Conservation (phyloP, 805 yeast genomes). For the Spencermartinsiella europaea region DNA sequence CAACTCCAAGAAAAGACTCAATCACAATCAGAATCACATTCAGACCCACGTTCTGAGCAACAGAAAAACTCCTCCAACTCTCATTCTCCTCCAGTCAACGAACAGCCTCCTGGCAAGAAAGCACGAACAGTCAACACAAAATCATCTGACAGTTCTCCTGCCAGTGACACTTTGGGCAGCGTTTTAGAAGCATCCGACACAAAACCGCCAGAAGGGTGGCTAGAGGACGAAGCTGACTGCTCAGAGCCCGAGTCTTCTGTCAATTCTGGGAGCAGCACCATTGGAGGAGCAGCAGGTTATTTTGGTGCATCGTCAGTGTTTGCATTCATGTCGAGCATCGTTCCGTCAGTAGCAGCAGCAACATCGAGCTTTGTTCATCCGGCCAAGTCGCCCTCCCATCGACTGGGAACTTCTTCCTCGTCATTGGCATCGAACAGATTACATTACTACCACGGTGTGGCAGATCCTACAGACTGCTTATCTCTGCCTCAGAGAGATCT, state of each 20-base stretch:
- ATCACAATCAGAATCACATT: no score
- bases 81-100: neutral
- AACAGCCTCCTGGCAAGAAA: no score
- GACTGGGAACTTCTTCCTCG: slow-evolving; percentile 1
- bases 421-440: no score
- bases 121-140: no score
- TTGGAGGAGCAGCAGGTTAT: slow-evolving; percentile 19
- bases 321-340: slow-evolving; percentile 16
- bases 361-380: neutral
- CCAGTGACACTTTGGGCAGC: neutral
- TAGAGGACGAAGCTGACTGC: slow-evolving; percentile 4
- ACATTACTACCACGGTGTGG: slow-evolving; percentile 2
- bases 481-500: slow-evolving; percentile 23
- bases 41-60: neutral
- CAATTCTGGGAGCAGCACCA: slow-evolving; percentile 5
- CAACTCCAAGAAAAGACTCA: no score
- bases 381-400: neutral
- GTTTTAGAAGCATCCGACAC: slow-evolving; percentile 1
- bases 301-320: slow-evolving; percentile 18
- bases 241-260: slow-evolving; percentile 1
- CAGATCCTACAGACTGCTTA: slow-evolving; percentile 5
- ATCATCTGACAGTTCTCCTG: no score
- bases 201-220: slow-evolving; percentile 3
- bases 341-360: slow-evolving; percentile 14
- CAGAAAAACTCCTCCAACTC: neutral